Evolutionary conservation across 495 filamentous ascomycete species (phyloP), one percentile per base, ranked within the genome.

Genomic region (Aspergillus biplanus): DNA sequence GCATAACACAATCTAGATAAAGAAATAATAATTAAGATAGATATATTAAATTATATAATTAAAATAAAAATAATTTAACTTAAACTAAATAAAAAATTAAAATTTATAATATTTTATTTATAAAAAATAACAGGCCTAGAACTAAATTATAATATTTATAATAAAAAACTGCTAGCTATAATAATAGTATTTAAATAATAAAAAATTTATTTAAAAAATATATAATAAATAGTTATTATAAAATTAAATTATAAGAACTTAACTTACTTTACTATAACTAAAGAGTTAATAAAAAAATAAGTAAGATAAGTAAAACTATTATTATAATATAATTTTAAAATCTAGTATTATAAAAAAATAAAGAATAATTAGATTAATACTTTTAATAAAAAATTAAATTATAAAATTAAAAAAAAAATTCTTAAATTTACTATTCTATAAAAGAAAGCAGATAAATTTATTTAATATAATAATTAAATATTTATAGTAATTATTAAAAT

Each of bases 151-250:
- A 32, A 53, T 32, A 53, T 53, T 1, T 32, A 53, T 53, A 32
- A 27, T 2, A 27, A 27, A 53, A 7, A 32, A 27, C n/a, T 52
- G 12, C 32, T 52, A 27, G 7, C 32, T 31, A 52, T 12, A 52
- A 27, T 52, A 52, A 52, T 11, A 52, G 32, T 52, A 27, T 52
- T 53, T 53, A 53, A 33, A 4, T 53, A 53, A 6, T 27, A 4
- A 53, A 15, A 13, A 32, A 13, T 53, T 6, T 15, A 32, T 0
- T 15, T 53, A 53, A 4, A 53, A 53, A 32, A 53, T 21, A 32
- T 53, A 27, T 21, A 53, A 53, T 53, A 53, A 53, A 27, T 53
- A 52, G 11, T 12, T 27, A 18, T 31, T 52, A 52, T 13, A 52
- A 52, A 52, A 21, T 27, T 52, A 31, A 27, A 11, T 39, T 39